Evolutionary conservation across 305 asterid species (phyloP).

Genomic region (Fraxinus velutina): DNA sequence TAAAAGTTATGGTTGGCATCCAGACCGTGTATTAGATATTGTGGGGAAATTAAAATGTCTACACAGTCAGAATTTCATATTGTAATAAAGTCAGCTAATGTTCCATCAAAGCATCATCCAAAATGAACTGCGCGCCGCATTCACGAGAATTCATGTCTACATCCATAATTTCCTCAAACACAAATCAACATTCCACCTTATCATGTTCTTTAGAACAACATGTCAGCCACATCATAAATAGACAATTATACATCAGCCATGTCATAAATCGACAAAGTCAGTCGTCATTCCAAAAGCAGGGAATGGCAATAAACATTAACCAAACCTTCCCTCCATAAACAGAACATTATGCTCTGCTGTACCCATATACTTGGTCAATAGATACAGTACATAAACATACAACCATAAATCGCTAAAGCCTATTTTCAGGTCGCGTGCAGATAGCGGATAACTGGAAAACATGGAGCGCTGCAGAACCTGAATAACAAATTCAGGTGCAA

Average conservation of each 20-base stretch:
- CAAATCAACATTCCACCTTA: conserved; percentile 13
- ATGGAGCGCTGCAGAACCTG: background rate
- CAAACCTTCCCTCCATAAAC: background rate
- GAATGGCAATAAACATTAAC: background rate
- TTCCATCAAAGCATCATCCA: background rate
- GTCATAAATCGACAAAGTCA: conserved; percentile 2
- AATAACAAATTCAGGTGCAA: conserved; percentile 8
- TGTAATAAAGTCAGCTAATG: background rate
- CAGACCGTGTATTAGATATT: background rate
- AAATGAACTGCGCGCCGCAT: background rate
- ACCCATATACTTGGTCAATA: conserved; percentile 8
- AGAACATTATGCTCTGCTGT: background rate
- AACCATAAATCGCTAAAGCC: background rate
- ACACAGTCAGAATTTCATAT: background rate
- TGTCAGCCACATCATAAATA: background rate
- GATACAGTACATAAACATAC: background rate
- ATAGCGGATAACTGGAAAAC: conserved; percentile 8
- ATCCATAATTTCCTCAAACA: conserved; percentile 6
- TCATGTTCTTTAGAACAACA: background rate
- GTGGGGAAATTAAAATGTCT: conserved; percentile 11
- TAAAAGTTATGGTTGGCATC: background rate
- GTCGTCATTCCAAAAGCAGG: background rate
- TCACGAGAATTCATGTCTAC: background rate
- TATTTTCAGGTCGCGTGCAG: background rate
- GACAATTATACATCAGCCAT: background rate